Base-by-base conservation (phyloP, 2,329 filamentous ascomycete genomes). In the Colletotrichum lentis region DNA sequence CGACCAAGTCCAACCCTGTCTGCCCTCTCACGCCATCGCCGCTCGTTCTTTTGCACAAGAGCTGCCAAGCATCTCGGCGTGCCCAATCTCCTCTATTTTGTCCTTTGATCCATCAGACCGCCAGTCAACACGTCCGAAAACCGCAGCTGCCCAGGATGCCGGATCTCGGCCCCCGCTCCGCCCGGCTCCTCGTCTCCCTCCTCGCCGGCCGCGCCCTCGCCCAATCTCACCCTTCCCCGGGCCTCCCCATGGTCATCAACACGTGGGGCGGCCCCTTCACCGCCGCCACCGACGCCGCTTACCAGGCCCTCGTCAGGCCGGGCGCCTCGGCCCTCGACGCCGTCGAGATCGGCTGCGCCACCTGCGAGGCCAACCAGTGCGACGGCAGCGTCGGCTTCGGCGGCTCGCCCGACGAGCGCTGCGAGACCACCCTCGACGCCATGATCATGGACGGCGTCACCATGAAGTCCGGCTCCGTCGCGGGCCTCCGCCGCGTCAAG, bases 391-490 rank as follows among this genome's bases (percentile, higher is more conserved):
- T 87, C 44, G 85, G 85, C 59, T 86, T 77, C 71, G 85, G 85
- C 62, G 85, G 85, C 8, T 86, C 84, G 2, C 84, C 85, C 0
- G 84, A 86, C 69, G 85, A 87, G 73, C 74, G 76, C 39, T 87
- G 85, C 76, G 85, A 87, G 76, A 87, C 85, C 3, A 86, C 85
- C 0, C 83, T 87, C 16, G 85, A 87, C 74, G 85, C 85, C n/a
- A 80, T 87, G 78, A 81, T 87, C 74, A 86, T 87, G 81, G 85
- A 87, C 73, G 85, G 85, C 35, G 76, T 74, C 0, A 83, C 79
- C n/a, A 80, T 87, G 77, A 84, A 85, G 18, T 79, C 81, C 0
- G 85, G 85, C 49, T 84, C 84, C 5, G 85, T 87, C 5, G 85
- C 84, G 0, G 82, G 78, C 0, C 75, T 87, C 22, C 80, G 84